These are phyloP conservation scores for Fusarium sp. DNA, from an alignment of 2,329 filamentous ascomycete species.

Conservation along the genomic window DNA sequence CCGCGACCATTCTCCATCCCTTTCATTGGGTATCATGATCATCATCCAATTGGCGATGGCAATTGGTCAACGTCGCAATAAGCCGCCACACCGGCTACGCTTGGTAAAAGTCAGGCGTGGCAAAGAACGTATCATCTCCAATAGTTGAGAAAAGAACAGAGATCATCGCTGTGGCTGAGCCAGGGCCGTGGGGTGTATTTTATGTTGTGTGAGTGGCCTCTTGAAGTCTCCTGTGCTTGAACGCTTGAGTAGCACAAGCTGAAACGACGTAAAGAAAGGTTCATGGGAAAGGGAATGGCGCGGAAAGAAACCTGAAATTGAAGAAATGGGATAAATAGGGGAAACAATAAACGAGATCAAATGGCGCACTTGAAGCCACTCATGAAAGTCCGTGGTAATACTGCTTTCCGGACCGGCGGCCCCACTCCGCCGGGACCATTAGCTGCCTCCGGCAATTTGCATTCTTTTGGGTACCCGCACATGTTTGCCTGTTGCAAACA, in stretches of 20 bases:
- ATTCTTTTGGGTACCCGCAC: background rate
- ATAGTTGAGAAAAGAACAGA: background rate
- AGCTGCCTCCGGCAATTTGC: background rate
- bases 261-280: background rate
- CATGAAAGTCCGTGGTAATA: background rate
- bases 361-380: slow-evolving; percentile 4
- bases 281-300: background rate
- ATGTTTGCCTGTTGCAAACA: background rate
- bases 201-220: background rate
- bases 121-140: background rate
- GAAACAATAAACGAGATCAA: background rate
- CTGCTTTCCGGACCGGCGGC: background rate
- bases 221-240: background rate
- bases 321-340: background rate
- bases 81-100: background rate
- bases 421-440: background rate
- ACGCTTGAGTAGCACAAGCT: background rate
- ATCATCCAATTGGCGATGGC: background rate
- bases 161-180: slow-evolving; percentile 8
- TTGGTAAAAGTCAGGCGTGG: background rate
- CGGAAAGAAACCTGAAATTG: background rate
- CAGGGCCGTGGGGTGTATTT: background rate
- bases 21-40: background rate
- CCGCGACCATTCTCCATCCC: background rate
- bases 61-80: background rate